Base-by-base conservation (phyloP, 1,284 basidiomycete species). In the Rhodotorula sp. region DNA sequence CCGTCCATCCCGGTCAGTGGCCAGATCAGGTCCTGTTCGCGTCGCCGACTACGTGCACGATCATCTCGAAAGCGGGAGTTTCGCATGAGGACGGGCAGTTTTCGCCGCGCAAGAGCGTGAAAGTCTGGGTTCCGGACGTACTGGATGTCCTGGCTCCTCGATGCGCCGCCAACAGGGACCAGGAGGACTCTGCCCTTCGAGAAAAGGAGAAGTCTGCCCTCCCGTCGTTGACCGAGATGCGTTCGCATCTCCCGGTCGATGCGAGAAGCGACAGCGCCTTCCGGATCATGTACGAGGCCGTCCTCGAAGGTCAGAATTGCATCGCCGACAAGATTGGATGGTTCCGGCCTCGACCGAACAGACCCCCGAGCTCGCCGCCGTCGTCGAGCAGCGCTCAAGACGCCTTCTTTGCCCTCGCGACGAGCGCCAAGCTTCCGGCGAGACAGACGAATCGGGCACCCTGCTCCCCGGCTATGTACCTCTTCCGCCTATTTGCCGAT, bases 1-100 rank as follows among this genome's bases (percentile, higher is more conserved):
- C 45, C 37, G 8, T 73, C 4, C 71, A 73, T 30, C 59, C 68
- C 6, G 71, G 67, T 4, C 66, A 68, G 20, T 68, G 66, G 66
- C 62, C 65, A 18, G 37, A 60, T 37, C 55, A 64, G 15, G 60
- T 67, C 33, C 48, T 37, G 20, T 72, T 67, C 45, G 44, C 56
- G 29, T 61, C 59, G 17, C n/a, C 66, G 2, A 26, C 48, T 22
- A 46, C 58, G 2, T 56, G 26, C 37, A 57, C 54, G 15, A 30
- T 72, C 68, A 17, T 67, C 20, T 65, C 68, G 2, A 42, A 58
- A 42, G 66, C 63, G 15, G 56, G 63, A 29, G 29, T 62, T 3
- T 17, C 60, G 45, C 59, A 60, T 33, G 24, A 10, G 3, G 24
- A 29, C 4, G 44, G 44, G 22, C 12, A 24, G 33, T 26, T 49